Conservation (phyloP, 441 rosid genomes). For the Melastoma candidum region DNA sequence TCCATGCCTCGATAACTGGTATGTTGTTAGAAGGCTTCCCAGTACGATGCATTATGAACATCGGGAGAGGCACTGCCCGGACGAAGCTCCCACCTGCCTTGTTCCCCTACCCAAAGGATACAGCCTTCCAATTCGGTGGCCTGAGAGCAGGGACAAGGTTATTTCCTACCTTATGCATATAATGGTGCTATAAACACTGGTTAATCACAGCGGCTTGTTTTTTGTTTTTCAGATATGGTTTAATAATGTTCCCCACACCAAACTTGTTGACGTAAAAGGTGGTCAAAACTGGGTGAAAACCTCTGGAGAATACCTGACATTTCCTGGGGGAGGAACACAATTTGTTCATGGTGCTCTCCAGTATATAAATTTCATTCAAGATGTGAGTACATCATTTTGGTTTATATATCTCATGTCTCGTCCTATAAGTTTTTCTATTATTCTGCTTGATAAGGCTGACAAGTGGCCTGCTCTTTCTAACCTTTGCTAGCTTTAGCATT, state of each 20-base stretch:
- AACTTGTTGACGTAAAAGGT: conserved; percentile 16
- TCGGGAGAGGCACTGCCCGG: conserved; percentile 20
- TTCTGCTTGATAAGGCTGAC: neutral
- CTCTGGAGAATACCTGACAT: conserved; percentile 15
- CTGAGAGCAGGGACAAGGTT: conserved; percentile 17
- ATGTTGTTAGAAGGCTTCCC: conserved; percentile 11
- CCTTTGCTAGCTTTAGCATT: no score
- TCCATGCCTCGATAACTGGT: conserved; percentile 15
- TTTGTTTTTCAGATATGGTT: conserved; percentile 15
- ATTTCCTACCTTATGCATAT: neutral
- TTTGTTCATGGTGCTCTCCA: conserved; percentile 13
- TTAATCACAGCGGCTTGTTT: neutral
- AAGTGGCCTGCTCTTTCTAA: no score
- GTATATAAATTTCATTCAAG: conserved; percentile 10
- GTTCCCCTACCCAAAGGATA: conserved; percentile 18
- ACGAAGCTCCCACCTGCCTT: conserved; percentile 13
- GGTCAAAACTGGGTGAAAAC: conserved; percentile 18
- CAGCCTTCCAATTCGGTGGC: conserved; percentile 12
- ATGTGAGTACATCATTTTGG: conserved; percentile 5
- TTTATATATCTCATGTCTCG: neutral
- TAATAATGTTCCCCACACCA: conserved; percentile 15
- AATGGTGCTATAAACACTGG: neutral
- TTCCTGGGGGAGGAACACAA: conserved; percentile 19
- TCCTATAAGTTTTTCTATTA: neutral
- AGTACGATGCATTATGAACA: conserved; percentile 14